A percentile compares a stretch with the other conserved stretches of the same genome.
Evolutionary conservation across 169 alveolate species (phyloP).

Genomic region (Eimeria tenella): DNA sequence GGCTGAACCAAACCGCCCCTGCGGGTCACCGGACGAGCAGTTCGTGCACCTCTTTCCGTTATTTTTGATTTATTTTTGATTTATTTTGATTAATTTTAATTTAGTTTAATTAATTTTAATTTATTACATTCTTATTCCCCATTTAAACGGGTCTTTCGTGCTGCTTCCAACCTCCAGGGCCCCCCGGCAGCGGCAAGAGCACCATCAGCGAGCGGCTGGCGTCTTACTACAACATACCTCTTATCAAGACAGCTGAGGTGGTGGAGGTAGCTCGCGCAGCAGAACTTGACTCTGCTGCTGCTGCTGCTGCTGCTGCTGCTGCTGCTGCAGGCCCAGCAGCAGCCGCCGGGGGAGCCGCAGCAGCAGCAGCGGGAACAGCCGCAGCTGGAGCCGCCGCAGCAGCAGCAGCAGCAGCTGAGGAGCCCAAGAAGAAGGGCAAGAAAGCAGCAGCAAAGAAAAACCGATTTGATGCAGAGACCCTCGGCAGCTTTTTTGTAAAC

Average conservation of each 20-base stretch:
- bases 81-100: too few relatives aligned
- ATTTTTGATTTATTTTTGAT: too few relatives aligned
- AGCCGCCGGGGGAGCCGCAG: too few relatives aligned
- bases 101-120: too few relatives aligned
- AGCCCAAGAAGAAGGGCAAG: background rate
- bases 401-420: background rate
- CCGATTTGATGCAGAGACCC: slow-evolving; percentile 16
- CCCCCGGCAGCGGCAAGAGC: slow-evolving; percentile 94
- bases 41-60: too few relatives aligned
- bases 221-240: slow-evolving; percentile 88
- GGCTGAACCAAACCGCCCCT: too few relatives aligned
- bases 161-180: slow-evolving; percentile 86
- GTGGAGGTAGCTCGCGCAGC: slow-evolving; percentile 76
- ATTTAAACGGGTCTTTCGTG: background rate
- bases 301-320: too few relatives aligned
- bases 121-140: too few relatives aligned
- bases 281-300: background rate
- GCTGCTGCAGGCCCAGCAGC: too few relatives aligned
- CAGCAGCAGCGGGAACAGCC: too few relatives aligned
- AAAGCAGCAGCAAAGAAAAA: background rate
- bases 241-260: slow-evolving; percentile 85
- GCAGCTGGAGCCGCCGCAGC: background rate
- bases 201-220: slow-evolving; percentile 86
- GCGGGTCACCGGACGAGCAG: too few relatives aligned
- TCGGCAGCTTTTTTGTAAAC: slow-evolving; percentile 3